phyloP scores from a whole-genome alignment of 2,329 filamentous ascomycete genomes.

The Trichoderma sp. region DNA sequence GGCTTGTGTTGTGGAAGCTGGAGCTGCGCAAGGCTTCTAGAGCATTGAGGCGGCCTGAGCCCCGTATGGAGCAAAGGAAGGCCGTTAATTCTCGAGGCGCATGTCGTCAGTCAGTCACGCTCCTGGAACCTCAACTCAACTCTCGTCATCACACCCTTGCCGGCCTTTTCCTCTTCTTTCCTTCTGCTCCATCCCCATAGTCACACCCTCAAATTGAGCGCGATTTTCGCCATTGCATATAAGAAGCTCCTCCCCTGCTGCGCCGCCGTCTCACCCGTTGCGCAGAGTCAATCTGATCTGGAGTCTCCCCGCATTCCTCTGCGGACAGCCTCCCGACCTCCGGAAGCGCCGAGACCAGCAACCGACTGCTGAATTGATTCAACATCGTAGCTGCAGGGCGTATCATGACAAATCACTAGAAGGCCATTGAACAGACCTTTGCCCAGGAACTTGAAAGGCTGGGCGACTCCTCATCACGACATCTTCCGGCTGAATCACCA shows the following conservation, averaged over 20 bases:
- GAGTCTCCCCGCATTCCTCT: slow-evolving; percentile 7
- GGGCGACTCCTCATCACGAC: not conserved
- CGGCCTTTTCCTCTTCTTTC: not conserved
- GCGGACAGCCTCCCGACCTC: not conserved
- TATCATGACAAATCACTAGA: slow-evolving; percentile 3
- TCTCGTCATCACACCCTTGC: not conserved
- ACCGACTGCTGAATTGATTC: not conserved
- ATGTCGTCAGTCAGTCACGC: not conserved
- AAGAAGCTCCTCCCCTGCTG: not conserved
- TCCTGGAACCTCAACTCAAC: not conserved
- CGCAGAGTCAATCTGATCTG: not conserved
- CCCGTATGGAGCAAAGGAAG: not conserved
- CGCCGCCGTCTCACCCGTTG: not conserved
- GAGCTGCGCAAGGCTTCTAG: not conserved
- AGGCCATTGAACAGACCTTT: not conserved
- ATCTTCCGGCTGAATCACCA: not conserved
- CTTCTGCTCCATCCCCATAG: not conserved
- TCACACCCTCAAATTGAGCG: not conserved
- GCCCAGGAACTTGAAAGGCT: not conserved
- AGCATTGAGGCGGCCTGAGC: not conserved
- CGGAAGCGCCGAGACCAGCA: not conserved
- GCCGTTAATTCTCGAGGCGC: not conserved
- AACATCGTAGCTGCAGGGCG: not conserved
- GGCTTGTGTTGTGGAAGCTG: not conserved
- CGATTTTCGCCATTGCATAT: not conserved